These are phyloP conservation scores for Fonsecaea pugnacius DNA, from an alignment of 2,329 filamentous ascomycete genomes.

Conservation along the genomic window DNA sequence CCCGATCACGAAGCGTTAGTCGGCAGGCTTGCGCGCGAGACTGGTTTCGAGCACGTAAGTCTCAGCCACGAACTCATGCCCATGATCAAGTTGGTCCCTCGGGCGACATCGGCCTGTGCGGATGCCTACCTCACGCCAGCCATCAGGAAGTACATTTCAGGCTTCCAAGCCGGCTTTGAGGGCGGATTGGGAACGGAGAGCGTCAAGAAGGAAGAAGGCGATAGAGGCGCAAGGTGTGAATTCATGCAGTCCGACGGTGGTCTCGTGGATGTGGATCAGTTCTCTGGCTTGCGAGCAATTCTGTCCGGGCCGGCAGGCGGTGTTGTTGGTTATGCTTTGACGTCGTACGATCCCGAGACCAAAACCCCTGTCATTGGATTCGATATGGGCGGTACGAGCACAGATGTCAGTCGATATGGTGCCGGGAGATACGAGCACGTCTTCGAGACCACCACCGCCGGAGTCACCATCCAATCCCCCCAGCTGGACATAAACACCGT, in stretches of 20 bases:
- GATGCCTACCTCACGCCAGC: slow-evolving; percentile 80
- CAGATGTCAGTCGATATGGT: slow-evolving; percentile 86
- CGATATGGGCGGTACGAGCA: slow-evolving; percentile 93
- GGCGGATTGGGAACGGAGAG: slow-evolving; percentile 78
- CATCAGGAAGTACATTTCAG: slow-evolving; percentile 75
- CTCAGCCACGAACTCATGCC: slow-evolving; percentile 80
- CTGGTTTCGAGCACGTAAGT: slow-evolving; percentile 83
- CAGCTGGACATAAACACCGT: slow-evolving; percentile 96
- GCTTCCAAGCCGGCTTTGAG: slow-evolving; percentile 78
- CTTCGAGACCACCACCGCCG: slow-evolving; percentile 90
- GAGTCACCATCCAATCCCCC: slow-evolving; percentile 90
- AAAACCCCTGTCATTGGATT: slow-evolving; percentile 89
- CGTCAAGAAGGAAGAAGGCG: slow-evolving; percentile 67
- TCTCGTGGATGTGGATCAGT: slow-evolving; percentile 62
- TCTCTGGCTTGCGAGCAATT: slow-evolving; percentile 85
- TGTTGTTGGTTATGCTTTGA: slow-evolving; percentile 90
- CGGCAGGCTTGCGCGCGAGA: slow-evolving; percentile 74
- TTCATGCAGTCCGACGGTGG: slow-evolving; percentile 94
- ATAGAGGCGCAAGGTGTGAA: slow-evolving; percentile 78
- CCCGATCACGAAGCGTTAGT: slow-evolving; percentile 81
- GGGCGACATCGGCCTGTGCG: slow-evolving; percentile 76
- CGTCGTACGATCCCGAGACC: slow-evolving; percentile 82
- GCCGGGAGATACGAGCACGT: slow-evolving; percentile 88
- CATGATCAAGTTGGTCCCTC: slow-evolving; percentile 82
- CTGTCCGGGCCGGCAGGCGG: slow-evolving; percentile 90